A percentile compares a stretch with the other conserved stretches of the same genome.
These are phyloP conservation scores for Achaetomium macrosporum DNA, from an alignment of 2,329 filamentous ascomycete genomes.

Conservation along the genomic window DNA sequence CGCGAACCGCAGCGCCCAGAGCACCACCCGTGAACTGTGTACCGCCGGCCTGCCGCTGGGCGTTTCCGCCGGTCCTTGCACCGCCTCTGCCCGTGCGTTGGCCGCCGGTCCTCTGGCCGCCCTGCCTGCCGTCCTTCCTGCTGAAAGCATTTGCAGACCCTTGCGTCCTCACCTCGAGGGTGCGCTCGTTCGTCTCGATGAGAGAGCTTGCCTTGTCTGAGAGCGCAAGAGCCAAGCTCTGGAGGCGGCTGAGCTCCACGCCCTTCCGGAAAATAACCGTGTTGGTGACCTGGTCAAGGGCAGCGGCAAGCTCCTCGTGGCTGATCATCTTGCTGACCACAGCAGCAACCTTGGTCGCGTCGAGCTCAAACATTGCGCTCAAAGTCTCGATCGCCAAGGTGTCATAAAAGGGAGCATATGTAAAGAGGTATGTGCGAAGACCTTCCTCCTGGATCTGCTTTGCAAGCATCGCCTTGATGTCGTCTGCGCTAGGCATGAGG, in stretches of 20 bases:
- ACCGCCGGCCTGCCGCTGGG: conserved; percentile 62
- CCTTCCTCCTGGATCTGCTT: conserved; percentile 99
- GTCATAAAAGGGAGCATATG: conserved; percentile 98
- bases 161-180: conserved; percentile 92
- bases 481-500: conserved; percentile 83
- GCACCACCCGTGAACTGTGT: conserved; percentile 79
- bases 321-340: conserved; percentile 99
- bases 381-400: conserved; percentile 83
- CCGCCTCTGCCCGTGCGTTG: conserved; percentile 58
- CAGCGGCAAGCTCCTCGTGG: conserved; percentile 93
- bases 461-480: conserved; percentile 95
- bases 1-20: conserved; percentile 61
- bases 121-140: conserved; percentile 74
- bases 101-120: conserved; percentile 59
- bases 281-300: conserved; percentile 93
- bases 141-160: conserved; percentile 94
- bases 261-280: conserved; percentile 99
- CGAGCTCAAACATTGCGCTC: conserved; percentile 90
- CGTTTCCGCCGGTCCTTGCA: conserved; percentile 50
- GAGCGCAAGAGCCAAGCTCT: conserved; percentile 88
- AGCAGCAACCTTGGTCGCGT: conserved; percentile 83
- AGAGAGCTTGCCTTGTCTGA: conserved; percentile 94
- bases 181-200: conserved; percentile 96
- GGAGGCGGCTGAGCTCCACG: conserved; percentile 91
- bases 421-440: conserved; percentile 96